Conservation (phyloP, 2,329 filamentous ascomycete genomes). For the Xylariales sp. region DNA sequence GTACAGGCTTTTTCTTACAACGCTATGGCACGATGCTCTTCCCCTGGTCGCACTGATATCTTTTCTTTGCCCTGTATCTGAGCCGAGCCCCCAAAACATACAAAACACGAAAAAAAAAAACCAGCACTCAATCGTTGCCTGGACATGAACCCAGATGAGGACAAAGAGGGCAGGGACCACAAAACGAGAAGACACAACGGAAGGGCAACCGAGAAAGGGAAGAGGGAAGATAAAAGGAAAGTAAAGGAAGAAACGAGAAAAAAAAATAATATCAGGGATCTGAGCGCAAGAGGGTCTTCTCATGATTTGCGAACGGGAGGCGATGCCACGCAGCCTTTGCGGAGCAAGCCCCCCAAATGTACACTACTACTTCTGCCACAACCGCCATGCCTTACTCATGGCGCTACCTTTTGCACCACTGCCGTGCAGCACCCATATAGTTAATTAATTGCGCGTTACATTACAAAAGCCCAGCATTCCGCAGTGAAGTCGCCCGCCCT, state of each 20-base stretch:
- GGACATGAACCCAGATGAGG: neutral
- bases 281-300: neutral
- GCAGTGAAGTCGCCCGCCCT: no score
- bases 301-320: neutral
- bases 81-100: neutral
- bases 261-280: neutral
- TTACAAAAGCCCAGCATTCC: neutral
- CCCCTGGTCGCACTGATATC: neutral
- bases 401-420: neutral
- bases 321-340: neutral
- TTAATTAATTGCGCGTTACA: neutral
- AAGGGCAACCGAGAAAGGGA: neutral
- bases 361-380: neutral
- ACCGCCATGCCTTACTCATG: neutral
- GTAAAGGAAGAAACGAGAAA: no score
- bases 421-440: neutral
- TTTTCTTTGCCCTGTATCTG: neutral
- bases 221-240: neutral
- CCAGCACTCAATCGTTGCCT: neutral
- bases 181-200: neutral
- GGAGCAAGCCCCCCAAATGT: neutral
- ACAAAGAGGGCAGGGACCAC: neutral
- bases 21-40: neutral
- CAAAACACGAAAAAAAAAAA: neutral
- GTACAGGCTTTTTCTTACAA: neutral